Evolutionary conservation across 257 asterid genomes (phyloP).

Genomic region (Solanum tarijense): DNA sequence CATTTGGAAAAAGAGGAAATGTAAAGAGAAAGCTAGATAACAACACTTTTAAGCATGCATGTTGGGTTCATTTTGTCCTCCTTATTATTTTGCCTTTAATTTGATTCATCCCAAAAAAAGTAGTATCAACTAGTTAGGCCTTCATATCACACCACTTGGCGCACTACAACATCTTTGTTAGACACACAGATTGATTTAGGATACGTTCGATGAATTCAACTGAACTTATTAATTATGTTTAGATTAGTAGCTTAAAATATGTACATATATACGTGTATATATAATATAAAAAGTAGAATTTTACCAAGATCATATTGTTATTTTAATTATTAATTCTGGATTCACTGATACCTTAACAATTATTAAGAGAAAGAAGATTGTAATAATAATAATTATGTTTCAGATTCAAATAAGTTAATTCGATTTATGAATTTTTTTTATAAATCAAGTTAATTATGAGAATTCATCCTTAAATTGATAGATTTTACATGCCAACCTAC

Average conservation of each 20-base stretch:
- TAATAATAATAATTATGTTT: background rate
- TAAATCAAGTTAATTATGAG: background rate
- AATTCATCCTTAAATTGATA: background rate
- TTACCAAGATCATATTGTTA: background rate
- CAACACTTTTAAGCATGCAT: background rate
- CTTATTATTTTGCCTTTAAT: background rate
- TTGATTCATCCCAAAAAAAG: background rate
- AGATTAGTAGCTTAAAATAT: background rate
- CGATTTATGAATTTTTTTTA: background rate
- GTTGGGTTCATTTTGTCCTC: conserved; percentile 5
- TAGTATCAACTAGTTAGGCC: background rate
- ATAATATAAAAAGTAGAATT: background rate
- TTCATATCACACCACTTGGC: background rate
- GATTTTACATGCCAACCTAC: background rate
- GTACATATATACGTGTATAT: background rate
- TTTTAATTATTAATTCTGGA: background rate
- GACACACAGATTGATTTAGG: background rate
- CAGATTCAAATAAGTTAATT: background rate
- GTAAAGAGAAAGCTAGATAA: background rate
- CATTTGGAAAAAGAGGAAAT: conserved; percentile 13
- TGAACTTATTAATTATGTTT: background rate
- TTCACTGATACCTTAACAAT: background rate
- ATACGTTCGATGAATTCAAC: background rate
- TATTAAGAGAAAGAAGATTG: background rate
- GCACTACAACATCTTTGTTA: background rate